Percentiles rank a stretch among this genome's conserved stretches.
These are phyloP conservation scores for Trichoderma sp. DNA, from an alignment of 2,329 filamentous ascomycete genomes.

Conservation along the genomic window DNA sequence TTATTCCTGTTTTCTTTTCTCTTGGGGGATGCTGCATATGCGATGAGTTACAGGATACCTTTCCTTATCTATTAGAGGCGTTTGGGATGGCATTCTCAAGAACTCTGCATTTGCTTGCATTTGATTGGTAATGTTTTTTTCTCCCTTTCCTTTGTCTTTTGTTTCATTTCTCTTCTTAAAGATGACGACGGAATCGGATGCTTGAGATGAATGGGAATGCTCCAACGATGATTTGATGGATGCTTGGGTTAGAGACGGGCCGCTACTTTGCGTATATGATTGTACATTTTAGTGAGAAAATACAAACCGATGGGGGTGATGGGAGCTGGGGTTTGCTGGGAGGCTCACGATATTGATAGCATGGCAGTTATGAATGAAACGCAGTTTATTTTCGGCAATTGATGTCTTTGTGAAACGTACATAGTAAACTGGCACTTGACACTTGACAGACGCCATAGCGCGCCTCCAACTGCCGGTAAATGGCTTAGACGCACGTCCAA, in stretches of 20 bases:
- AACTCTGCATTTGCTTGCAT: slow-evolving; percentile 17
- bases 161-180: neutral
- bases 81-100: slow-evolving; percentile 19
- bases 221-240: neutral
- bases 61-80: slow-evolving; percentile 12
- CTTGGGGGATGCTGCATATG: slow-evolving; percentile 17
- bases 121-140: slow-evolving; percentile 6
- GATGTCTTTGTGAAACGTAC: neutral
- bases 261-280: slow-evolving; percentile 26
- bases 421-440: neutral
- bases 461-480: neutral
- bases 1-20: neutral
- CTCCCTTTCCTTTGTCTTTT: neutral
- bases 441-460: neutral
- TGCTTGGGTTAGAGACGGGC: slow-evolving; percentile 28
- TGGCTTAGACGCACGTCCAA: neutral
- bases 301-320: neutral
- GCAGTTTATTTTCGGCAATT: neutral
- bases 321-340: neutral
- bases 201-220: neutral
- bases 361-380: slow-evolving; percentile 12
- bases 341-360: slow-evolving; percentile 4
- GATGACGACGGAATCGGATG: slow-evolving; percentile 2
- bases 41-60: slow-evolving; percentile 18
- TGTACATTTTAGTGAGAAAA: slow-evolving; percentile 23